Evolutionary conservation across 2,329 filamentous ascomycete genomes (phyloP).

Genomic region (Botrytis elliptica): DNA sequence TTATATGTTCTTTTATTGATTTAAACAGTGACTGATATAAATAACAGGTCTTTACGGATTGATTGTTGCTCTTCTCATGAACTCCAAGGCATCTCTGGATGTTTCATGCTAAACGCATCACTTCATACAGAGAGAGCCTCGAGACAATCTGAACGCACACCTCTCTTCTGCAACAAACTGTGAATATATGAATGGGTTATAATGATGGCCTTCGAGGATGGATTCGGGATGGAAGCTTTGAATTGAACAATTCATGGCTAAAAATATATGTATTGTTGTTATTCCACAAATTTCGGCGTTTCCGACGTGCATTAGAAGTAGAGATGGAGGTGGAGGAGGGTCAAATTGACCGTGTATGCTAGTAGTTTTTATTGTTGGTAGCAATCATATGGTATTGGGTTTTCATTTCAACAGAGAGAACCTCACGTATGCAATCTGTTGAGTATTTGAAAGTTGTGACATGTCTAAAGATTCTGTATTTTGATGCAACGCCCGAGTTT

Average conservation of each 20-base stretch:
- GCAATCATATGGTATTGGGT: constrained; percentile 29
- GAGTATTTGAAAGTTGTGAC: neutral
- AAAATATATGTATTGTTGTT: constrained; percentile 39
- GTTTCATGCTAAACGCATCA: constrained; percentile 54
- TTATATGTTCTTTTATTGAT: neutral
- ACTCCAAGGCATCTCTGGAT: constrained; percentile 78
- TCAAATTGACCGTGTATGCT: constrained; percentile 38
- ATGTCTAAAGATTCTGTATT: neutral
- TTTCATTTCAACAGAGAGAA: constrained; percentile 21
- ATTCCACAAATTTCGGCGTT: constrained; percentile 36
- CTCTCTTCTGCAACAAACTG: constrained; percentile 32
- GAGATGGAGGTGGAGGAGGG: constrained; percentile 34
- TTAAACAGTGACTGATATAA: constrained; percentile 34
- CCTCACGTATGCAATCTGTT: neutral
- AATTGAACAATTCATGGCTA: constrained; percentile 27
- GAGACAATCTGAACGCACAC: constrained; percentile 34
- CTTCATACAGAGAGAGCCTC: constrained; percentile 31
- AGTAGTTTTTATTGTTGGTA: constrained; percentile 37
- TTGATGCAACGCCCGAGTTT: neutral
- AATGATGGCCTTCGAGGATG: constrained; percentile 34
- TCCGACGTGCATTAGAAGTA: constrained; percentile 39
- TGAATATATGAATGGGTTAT: constrained; percentile 33
- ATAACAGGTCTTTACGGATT: constrained; percentile 89
- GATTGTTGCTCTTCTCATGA: constrained; percentile 99
- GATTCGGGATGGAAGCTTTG: constrained; percentile 28